Conservation (phyloP, 108 stramenopile genomes). For the Pinguiococcus pyrenoidosus region DNA sequence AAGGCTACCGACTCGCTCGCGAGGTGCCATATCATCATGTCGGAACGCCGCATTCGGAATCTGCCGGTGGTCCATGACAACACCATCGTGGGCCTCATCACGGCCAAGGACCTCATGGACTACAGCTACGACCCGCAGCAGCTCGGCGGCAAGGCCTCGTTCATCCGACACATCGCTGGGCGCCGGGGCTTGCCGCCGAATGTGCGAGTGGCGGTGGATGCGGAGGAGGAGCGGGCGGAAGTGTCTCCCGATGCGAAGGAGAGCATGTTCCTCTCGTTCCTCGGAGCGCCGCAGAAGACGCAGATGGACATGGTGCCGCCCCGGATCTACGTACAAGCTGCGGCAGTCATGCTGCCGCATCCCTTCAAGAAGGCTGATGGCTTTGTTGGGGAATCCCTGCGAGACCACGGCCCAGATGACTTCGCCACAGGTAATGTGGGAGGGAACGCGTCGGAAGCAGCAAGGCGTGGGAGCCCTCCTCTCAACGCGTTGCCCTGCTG, state of each 20-base stretch:
- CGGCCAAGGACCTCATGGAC: slow-evolving; percentile 69
- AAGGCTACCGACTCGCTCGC: slow-evolving; percentile 69
- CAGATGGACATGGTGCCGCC: too few species aligned
- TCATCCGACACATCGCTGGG: slow-evolving; percentile 62
- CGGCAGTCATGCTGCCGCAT: slow-evolving; percentile 68
- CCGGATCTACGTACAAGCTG: slow-evolving; percentile 59
- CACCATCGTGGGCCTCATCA: slow-evolving; percentile 70
- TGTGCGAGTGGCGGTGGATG: slow-evolving; percentile 73
- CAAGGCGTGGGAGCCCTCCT: slow-evolving; percentile 8
- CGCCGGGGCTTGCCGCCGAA: slow-evolving; percentile 65
- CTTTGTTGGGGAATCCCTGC: slow-evolving; percentile 45
- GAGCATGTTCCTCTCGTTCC: neutral
- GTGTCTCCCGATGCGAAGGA: neutral
- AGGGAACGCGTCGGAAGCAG: too few species aligned
- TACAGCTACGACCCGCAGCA: slow-evolving; percentile 61
- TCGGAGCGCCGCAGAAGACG: slow-evolving; percentile 51
- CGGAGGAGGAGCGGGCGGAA: slow-evolving; percentile 45
- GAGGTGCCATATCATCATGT: slow-evolving; percentile 70
- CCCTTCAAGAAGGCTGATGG: slow-evolving; percentile 69
- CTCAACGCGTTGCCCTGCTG: neutral
- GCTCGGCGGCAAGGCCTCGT: slow-evolving; percentile 76
- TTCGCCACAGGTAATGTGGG: too few species aligned
- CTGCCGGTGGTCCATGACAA: slow-evolving; percentile 69
- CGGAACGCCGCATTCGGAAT: slow-evolving; percentile 68
- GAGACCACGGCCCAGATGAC: slow-evolving; percentile 29